Base-by-base conservation (phyloP, 805 yeast genomes). In the Saccharomycopsis sp. region DNA sequence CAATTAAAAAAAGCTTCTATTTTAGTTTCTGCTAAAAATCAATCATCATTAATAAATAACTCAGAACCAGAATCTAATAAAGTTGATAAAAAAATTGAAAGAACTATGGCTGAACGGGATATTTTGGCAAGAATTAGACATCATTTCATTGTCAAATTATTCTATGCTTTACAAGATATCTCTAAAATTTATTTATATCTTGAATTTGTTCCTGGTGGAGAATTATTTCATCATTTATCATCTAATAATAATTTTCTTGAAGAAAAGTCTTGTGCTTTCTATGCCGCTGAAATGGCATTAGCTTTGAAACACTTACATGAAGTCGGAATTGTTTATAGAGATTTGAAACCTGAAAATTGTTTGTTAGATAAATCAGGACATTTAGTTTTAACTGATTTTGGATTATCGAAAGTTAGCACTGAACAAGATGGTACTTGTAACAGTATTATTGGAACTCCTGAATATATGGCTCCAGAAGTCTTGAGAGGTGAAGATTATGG, bases 191-290 rank as follows among this genome's bases (percentile, higher is more conserved):
- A 86, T 53, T 55, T 86, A 34, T 66, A 84, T 23, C 58, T 86
- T 35, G 94, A 86, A 55, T 86, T 81, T 54, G 75, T 88, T 14
- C 88, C 84, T 39, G 96, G 96, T 5, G 95, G 96, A 19, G 96
- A 86, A 56, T 58, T 86, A 28, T 86, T 72, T 42, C 84, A 78
- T 55, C 69, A 67, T 51, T 49, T 67, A 40, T 58, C 58, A 26
- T 61, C 55, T 38, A 58, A 15, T 13, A 23, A 50, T 45, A 61
- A 63, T 26, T 68, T 69, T 41, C 60, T 69, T 37, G 69, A 63
- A 41, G 94, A 77, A 60, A 74, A 69, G 53, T 72, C 75, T 28
- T 82, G 86, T 2, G 75, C 87, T 2, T 84, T 76, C 52, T 85
- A 85, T 49, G 68, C 77, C 3, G 94, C 92, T 0, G 92, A 86